Base-by-base conservation (phyloP, 2,329 filamentous ascomycete genomes). In the Fusarium torulosum region DNA sequence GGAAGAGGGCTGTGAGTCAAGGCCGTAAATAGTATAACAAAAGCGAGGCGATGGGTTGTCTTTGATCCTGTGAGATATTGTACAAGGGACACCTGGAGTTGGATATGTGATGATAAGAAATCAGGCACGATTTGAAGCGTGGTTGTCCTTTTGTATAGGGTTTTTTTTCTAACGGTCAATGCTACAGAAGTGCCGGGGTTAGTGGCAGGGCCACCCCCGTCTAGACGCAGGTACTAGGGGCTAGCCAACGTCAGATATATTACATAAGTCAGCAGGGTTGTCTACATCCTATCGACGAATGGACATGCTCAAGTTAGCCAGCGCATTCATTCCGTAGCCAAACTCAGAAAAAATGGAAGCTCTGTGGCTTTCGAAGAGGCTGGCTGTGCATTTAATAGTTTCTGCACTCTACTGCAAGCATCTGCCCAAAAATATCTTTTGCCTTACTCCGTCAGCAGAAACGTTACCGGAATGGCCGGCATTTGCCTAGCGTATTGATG, bases 141-240 rank as follows among this genome's bases (percentile, higher is more conserved):
- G 17, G 44, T 31, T 51, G 52, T 63, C 60, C 59, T 63, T 63
- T 51, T 63, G 60, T 63, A 63, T 29, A 40, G 23, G 35, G n/a
- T n/a, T 15, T 53, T 25, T 25, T 53, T 35, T 63, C 51, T 21
- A 27, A 59, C 51, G 33, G 29, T 35, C 29, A 42, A 21, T 42
- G 62, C 49, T 51, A 43, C 44, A 45, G 33, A 52, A 57, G 29
- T 66, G 35, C 63, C 42, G 63, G 63, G 62, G 29, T 33, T 29
- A 21, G 29, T 29, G 35, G 27, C 46, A 43, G 49, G 51, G 51
- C 38, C 37, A 49, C 45, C 63, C 63, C 53, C 66, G 63, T 35
- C 35, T 25, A 35, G 20, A 47, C 25, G 61, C 46, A 62, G 46
- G 61, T 56, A 66, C 62, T 51, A 62, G 46, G 42, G 33, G n/a